phyloP scores from a whole-genome alignment of 129 eudicot species.

The Ambrosia artemisiifolia region DNA sequence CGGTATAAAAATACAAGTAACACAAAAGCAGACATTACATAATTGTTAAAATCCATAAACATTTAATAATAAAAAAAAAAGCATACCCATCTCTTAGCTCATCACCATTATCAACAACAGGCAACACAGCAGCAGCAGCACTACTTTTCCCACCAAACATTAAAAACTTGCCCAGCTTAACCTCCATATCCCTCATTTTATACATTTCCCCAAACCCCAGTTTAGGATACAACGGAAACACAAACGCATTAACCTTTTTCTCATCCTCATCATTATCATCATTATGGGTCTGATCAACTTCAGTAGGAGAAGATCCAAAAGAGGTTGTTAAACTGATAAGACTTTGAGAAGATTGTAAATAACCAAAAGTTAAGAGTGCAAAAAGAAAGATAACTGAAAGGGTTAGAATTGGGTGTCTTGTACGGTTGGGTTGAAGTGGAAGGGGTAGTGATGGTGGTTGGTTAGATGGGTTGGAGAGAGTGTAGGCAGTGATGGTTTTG shows the following conservation, averaged over 20 bases:
- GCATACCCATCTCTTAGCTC: slow-evolving; percentile 61
- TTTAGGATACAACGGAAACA: slow-evolving; percentile 59
- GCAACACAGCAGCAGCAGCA: too few species aligned
- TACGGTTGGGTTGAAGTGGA: too few species aligned
- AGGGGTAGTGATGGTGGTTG: too few species aligned
- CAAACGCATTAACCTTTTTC: slow-evolving; percentile 37
- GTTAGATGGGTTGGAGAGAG: too few species aligned
- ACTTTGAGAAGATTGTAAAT: slow-evolving; percentile 24
- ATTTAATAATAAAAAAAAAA: slow-evolving; percentile 1
- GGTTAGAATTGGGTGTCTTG: too few species aligned
- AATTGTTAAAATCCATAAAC: neutral
- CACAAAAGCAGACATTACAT: too few species aligned
- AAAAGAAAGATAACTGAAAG: slow-evolving; percentile 41
- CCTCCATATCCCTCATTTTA: slow-evolving; percentile 45
- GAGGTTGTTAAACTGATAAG: slow-evolving; percentile 20
- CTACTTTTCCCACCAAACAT: slow-evolving; percentile 27
- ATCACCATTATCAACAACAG: slow-evolving; percentile 49
- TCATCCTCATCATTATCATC: slow-evolving; percentile 35
- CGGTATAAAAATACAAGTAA: too few species aligned
- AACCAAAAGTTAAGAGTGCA: slow-evolving; percentile 36
- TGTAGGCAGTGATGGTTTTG: too few species aligned
- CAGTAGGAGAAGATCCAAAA: neutral
- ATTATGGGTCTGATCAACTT: neutral
- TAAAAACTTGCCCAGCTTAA: slow-evolving; percentile 62
- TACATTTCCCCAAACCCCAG: slow-evolving; percentile 24